These are phyloP conservation scores for Saitozyma podzolica DNA, from an alignment of 768 basidiomycete genomes.

Conservation along the genomic window DNA sequence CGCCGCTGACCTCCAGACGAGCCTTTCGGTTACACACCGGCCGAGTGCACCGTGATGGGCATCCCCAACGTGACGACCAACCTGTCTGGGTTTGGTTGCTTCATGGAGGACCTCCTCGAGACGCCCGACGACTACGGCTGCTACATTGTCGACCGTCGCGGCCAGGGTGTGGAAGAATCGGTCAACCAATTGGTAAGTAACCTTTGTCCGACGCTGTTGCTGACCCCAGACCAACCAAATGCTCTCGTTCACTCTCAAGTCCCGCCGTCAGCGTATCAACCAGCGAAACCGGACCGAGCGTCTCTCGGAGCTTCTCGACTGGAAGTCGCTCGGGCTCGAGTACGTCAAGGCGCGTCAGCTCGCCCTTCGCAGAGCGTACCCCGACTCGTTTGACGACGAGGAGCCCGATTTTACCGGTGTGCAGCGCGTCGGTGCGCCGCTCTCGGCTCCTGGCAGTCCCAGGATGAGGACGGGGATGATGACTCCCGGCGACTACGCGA, in stretches of 20 bases:
- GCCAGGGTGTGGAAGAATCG: constrained; percentile 85
- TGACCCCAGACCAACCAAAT: constrained; percentile 50
- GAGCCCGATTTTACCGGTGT: constrained; percentile 62
- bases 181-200: constrained; percentile 67
- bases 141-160: constrained; percentile 92
- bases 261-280: constrained; percentile 95
- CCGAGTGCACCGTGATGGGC: constrained; percentile 99
- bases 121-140: constrained; percentile 91
- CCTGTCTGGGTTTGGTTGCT: constrained; percentile 89
- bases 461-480: constrained; percentile 74
- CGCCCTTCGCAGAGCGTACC: constrained; percentile 88
- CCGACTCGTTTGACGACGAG: constrained; percentile 79
- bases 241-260: constrained; percentile 55
- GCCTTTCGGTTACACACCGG: constrained; percentile 72
- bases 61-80: constrained; percentile 97
- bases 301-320: constrained; percentile 86
- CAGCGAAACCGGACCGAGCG: constrained; percentile 98
- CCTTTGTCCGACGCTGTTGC: not conserved
- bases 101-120: constrained; percentile 98
- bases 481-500: constrained; percentile 63
- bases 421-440: constrained; percentile 63
- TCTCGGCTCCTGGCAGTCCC: constrained; percentile 85
- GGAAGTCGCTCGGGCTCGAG: constrained; percentile 92
- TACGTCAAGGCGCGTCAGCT: constrained; percentile 94
- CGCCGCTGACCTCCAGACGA: constrained; percentile 38